Evolutionary conservation across 225 moss, liverwort and hornwort genomes (phyloP).

Genomic region (Marchantia paleacea): DNA sequence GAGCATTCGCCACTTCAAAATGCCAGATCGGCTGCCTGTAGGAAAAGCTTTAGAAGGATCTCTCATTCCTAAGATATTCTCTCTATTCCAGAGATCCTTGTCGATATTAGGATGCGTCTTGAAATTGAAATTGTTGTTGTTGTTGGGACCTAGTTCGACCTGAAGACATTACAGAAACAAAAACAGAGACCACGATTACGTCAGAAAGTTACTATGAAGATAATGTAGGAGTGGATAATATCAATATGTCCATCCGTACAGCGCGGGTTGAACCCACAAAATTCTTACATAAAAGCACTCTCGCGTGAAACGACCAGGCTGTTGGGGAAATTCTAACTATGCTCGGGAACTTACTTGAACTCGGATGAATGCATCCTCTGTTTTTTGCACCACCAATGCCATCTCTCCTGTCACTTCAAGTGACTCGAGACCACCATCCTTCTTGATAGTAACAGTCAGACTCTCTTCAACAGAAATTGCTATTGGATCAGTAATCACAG

Average conservation of each 20-base stretch:
- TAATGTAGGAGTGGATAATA: too few relatives aligned
- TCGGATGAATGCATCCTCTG: slow-evolving; percentile 80
- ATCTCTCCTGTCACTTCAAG: slow-evolving; percentile 90
- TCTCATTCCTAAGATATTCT: slow-evolving; percentile 65
- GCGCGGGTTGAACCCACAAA: not conserved
- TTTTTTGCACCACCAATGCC: slow-evolving; percentile 83
- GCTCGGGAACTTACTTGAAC: slow-evolving; percentile 55
- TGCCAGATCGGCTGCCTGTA: slow-evolving; percentile 70
- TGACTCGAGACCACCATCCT: slow-evolving; percentile 91
- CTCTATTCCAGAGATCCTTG: slow-evolving; percentile 71
- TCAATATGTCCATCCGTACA: not conserved
- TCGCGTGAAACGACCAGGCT: not conserved
- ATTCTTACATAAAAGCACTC: not conserved
- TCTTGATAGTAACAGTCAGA: slow-evolving; percentile 72
- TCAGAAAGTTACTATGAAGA: not conserved
- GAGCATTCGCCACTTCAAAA: slow-evolving; percentile 89
- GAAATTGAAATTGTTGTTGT: slow-evolving; percentile 62
- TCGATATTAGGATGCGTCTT: slow-evolving; percentile 87
- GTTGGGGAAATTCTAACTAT: not conserved
- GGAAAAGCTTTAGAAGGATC: slow-evolving; percentile 84
- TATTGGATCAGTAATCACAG: slow-evolving; percentile 70
- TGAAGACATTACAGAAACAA: slow-evolving; percentile 22
- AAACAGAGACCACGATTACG: not conserved
- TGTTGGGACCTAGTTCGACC: slow-evolving; percentile 68
- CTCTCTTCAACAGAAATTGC: slow-evolving; percentile 81